Conservation (phyloP, 345 rosid species). For the Brassica juncea region DNA sequence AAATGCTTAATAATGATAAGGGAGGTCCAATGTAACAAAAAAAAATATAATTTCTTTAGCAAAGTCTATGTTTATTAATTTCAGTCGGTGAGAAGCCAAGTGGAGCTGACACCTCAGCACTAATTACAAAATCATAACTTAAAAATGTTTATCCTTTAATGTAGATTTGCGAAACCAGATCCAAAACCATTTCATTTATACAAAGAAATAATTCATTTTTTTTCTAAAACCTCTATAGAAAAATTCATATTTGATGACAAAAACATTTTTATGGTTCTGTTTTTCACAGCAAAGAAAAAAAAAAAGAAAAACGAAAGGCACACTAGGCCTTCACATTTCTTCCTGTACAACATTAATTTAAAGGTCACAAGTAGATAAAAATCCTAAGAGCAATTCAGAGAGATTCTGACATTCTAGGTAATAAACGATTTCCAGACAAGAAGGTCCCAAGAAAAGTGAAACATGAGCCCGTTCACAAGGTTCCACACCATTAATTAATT, state of each 20-base stretch:
- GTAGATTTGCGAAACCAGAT: too few species aligned
- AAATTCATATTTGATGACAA: background rate
- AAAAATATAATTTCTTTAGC: too few species aligned
- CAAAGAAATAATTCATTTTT: too few species aligned
- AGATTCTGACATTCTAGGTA: slow-evolving; percentile 35
- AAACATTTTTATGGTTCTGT: background rate
- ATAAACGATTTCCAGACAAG: slow-evolving; percentile 13
- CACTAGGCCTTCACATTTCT: slow-evolving; percentile 16
- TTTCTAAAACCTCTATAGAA: background rate
- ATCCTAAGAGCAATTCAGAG: slow-evolving; percentile 23
- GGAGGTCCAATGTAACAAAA: too few species aligned
- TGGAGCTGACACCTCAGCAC: too few species aligned
- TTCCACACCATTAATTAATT: slow-evolving; percentile 21
- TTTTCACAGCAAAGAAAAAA: slow-evolving; percentile 21
- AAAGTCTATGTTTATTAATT: too few species aligned
- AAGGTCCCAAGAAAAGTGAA: slow-evolving; percentile 33
- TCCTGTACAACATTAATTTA: slow-evolving; percentile 1
- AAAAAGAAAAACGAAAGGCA: background rate
- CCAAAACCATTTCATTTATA: background rate
- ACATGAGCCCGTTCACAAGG: slow-evolving; percentile 29
- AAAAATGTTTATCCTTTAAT: too few species aligned
- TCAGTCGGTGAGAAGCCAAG: too few species aligned
- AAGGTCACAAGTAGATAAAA: background rate
- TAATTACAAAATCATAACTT: too few species aligned
- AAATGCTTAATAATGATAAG: too few species aligned